Conservation (phyloP, 345 rosid species). For the Lepidium didymum region DNA sequence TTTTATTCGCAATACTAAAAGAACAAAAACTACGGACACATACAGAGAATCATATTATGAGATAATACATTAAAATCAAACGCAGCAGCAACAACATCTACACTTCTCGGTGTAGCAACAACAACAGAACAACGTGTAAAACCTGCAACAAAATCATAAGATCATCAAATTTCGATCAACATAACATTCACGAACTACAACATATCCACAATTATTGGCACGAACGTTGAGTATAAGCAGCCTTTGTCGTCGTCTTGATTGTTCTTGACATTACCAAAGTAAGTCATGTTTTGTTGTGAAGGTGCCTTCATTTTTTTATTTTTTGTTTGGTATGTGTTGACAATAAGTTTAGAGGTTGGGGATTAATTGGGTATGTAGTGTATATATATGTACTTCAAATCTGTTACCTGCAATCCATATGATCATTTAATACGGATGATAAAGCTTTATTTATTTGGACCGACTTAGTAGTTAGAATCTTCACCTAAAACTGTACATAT, state of each 20-base stretch:
- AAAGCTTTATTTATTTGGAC: slow-evolving; percentile 19
- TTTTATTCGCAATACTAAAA: background rate
- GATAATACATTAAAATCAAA: slow-evolving; percentile 9
- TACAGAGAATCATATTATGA: background rate
- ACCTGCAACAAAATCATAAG: background rate
- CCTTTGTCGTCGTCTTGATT: slow-evolving; percentile 17
- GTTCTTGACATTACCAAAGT: slow-evolving; percentile 6
- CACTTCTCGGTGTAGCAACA: slow-evolving; percentile 17
- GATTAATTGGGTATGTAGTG: background rate
- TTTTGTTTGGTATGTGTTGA: background rate
- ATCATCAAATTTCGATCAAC: background rate
- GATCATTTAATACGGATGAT: slow-evolving; percentile 21
- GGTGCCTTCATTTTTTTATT: slow-evolving; percentile 20
- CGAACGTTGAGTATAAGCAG: slow-evolving; percentile 22
- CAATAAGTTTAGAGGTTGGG: slow-evolving; percentile 1
- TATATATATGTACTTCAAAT: slow-evolving; percentile 5
- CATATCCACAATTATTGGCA: background rate
- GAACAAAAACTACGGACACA: background rate
- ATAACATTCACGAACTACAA: background rate
- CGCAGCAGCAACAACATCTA: slow-evolving; percentile 26
- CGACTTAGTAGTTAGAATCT: slow-evolving; percentile 24
- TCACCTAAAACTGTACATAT: background rate
- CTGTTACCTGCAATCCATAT: slow-evolving; percentile 19
- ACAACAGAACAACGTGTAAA: slow-evolving; percentile 23
- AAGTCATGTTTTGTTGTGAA: slow-evolving; percentile 25